Base-by-base conservation (phyloP, 495 filamentous ascomycete species). In the Penicillium subrubescens region DNA sequence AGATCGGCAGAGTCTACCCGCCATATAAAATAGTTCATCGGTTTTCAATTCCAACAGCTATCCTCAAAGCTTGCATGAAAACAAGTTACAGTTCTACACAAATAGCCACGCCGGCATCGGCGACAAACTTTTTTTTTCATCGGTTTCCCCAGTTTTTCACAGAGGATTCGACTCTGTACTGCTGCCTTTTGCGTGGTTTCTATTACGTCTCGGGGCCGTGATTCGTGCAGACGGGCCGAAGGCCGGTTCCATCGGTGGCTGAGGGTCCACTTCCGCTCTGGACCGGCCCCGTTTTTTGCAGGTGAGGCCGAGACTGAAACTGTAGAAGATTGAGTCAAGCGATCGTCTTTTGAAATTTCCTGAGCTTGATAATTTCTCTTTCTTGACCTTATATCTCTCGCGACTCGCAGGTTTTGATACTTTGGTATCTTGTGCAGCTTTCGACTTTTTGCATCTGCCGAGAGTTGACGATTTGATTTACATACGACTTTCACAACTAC, bases 71-170 rank as follows among this genome's bases (percentile, higher is more conserved):
- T 10, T 56, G 31, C 48, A 29, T 51, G 33, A 34, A 34, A 35
- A 35, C 31, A 46, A 46, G 43, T 2, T 35, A 10, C 29, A 5
- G 35, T 55, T 53, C 4, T 4, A 27, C 15, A 11, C 29, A 52
- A 0, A 12, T 29, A 56, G 57, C 61, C 53, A 65, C 59, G 59
- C 66, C 66, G 62, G 62, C 62, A 65, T 65, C 66, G 66, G 66
- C 62, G 66, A 61, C 37, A 41, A 65, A 62, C 10, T 52, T 65
- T 65, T 62, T 44, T 60, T 62, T 60, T 34, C 33, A 33, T 54
- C n/a, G 27, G n/a, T 43, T 68, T 62, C 62, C 66, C 62, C 62
- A 60, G 66, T 65, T 68, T 65, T 65, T 56, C 55, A 25, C 37
- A 19, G 23, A 31, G 23, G 15, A 34, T 55, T 15, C 44, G 61